Base-by-base conservation (phyloP, 2,329 filamentous ascomycete genomes). In the Blumeria graminis region DNA sequence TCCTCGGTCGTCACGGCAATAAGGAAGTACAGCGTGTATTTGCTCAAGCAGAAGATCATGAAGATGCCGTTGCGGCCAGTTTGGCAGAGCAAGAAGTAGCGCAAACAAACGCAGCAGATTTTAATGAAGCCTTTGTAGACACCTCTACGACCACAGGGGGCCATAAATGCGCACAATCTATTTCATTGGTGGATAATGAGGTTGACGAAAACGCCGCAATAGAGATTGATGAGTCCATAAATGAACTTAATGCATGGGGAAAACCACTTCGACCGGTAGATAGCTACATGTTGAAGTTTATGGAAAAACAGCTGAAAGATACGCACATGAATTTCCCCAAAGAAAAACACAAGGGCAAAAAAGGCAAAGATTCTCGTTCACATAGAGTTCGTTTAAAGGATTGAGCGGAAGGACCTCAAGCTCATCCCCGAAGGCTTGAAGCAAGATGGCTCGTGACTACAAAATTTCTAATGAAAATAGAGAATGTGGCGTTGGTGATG, bases 1-100 rank as follows among this genome's bases (percentile, higher is more conserved):
- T 95, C 3, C 76, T 95, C 0, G 86, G 84, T 28, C 66, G 63
- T 1, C 60, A 63, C 10, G 74, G 75, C 0, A 73, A 77, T 22
- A 80, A 81, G 35, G 74, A 80, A 57, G 80, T 84, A 1, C 78
- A 81, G 3, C 77, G 82, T 14, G 86, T 82, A 0, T 80, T 98
- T 35, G 88, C 93, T 62, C 84, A 86, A 61, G 90, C 88, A 0
- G 92, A 98, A 69, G 92, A 98, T 63, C 79, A 78, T 52, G 92
- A 98, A 66, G 92, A 98, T 65, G 86, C 90, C 13, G 81, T 81
- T 32, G 92, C 92, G 0, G 92, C 92, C 1, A 83, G 85, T 55
- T 78, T 84, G 9, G 92, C 92, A 0, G 84, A 93, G 66, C 92
- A 85, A 65, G 92, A 98, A 67, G 82, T 92, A 13, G 76, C 82